Conservation (phyloP, 495 filamentous ascomycete species). For the Apiosordaria backusii region DNA sequence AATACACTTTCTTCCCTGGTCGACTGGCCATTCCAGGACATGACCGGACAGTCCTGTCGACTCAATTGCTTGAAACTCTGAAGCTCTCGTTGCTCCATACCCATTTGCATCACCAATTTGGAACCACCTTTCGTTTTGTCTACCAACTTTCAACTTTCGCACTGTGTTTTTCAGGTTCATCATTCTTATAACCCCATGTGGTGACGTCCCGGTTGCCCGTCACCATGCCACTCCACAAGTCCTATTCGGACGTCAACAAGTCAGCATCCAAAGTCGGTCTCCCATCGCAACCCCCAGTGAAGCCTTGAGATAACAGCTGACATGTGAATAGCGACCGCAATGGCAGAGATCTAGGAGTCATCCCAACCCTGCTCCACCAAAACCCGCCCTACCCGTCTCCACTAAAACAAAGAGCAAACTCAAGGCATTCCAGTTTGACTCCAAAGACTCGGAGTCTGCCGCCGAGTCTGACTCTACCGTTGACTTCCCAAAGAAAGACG, state of each 20-base stretch:
- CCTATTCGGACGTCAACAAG: background rate
- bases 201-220: background rate
- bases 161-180: background rate
- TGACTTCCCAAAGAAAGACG: background rate
- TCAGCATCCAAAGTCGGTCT: background rate
- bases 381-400: conserved; percentile 42
- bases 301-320: background rate
- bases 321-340: conserved; percentile 32
- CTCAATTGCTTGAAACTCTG: background rate
- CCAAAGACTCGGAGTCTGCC: conserved; percentile 6
- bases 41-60: background rate
- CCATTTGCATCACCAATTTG: background rate
- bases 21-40: background rate
- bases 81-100: background rate
- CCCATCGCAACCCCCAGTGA: background rate
- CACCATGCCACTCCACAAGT: background rate
- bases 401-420: conserved; percentile 50
- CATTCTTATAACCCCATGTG: background rate
- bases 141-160: background rate
- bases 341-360: conserved; percentile 51
- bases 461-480: conserved; percentile 11
- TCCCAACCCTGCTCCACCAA: conserved; percentile 32
- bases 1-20: background rate
- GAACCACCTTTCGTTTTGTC: background rate
- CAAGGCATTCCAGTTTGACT: conserved; percentile 44